Conservation (phyloP, 2,329 filamentous ascomycete genomes). For the Aspergillus glaucus region DNA sequence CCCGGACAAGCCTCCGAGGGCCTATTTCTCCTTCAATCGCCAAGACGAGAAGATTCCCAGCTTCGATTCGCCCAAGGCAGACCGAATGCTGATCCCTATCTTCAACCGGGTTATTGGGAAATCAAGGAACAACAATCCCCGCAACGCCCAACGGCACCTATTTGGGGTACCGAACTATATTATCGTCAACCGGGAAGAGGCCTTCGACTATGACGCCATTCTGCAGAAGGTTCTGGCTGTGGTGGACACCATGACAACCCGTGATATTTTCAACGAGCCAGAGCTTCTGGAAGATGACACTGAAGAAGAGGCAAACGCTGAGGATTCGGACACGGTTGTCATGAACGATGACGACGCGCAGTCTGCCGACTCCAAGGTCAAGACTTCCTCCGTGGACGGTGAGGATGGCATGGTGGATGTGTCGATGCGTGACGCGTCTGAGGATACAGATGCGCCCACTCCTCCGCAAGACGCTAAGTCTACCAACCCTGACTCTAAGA, state of each 20-base stretch:
- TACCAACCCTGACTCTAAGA: slow-evolving; percentile 43
- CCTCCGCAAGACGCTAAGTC: slow-evolving; percentile 9
- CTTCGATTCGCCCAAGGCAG: slow-evolving; percentile 39
- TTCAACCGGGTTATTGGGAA: slow-evolving; percentile 37
- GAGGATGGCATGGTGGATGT: slow-evolving; percentile 91
- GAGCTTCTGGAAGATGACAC: slow-evolving; percentile 39
- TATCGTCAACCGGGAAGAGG: slow-evolving; percentile 67
- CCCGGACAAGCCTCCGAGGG: slow-evolving; percentile 45
- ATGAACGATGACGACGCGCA: slow-evolving; percentile 57
- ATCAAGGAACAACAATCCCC: slow-evolving; percentile 17
- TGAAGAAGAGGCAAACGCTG: slow-evolving; percentile 46
- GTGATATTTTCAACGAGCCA: slow-evolving; percentile 52
- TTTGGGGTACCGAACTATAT: slow-evolving; percentile 56
- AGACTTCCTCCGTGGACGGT: slow-evolving; percentile 72
- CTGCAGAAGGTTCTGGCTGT: slow-evolving; percentile 73
- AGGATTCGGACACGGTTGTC: slow-evolving; percentile 64
- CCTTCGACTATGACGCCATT: slow-evolving; percentile 62
- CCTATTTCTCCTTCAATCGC: slow-evolving; percentile 23
- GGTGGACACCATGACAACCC: slow-evolving; percentile 69
- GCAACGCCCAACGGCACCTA: slow-evolving; percentile 22
- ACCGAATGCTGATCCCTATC: slow-evolving; percentile 43
- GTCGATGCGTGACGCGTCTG: slow-evolving; percentile 64
- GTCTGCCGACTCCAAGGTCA: slow-evolving; percentile 63
- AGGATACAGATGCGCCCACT: slow-evolving; percentile 19
- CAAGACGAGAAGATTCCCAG: slow-evolving; percentile 34